Evolutionary conservation across 495 filamentous ascomycete genomes (phyloP), one percentile per base, ranked within the genome.

Genomic region (Aspergillus haitiensis): DNA sequence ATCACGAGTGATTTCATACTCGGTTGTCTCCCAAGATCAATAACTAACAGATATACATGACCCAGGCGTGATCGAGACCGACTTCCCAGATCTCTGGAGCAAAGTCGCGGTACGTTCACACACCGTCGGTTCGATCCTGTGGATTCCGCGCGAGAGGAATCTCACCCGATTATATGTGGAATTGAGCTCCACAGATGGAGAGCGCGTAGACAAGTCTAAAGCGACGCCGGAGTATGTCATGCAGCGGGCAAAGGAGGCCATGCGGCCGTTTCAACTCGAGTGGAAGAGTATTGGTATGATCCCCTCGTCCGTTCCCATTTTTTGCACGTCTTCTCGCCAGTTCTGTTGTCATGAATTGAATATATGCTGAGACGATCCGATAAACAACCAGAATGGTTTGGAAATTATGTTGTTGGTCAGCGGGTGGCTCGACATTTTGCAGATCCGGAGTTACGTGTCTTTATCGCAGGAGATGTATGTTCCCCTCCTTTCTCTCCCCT

Each of bases 161-260:
- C 85, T 92, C 84, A 88, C 88, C 7, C 83, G 88, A 8, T 67
- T 91, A 42, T 92, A 92, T 67, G 88, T 92, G 59, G 86, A 92
- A 73, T 79, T 92, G 57, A 86, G 86, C 42, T 83, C 86, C 5
- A 86, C 82, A 6, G 84, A 88, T 49, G 73, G 79, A 11, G 84
- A 88, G 56, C 82, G 80, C 68, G 65, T 83, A 45, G 82, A 85
- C 12, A 82, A 82, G 47, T 78, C 83, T 54, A 85, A 83, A 8
- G 84, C 86, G 13, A 86, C 86, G 7, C 75, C 85, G 55, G 85
- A 88, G 52, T 88, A 86, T 58, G 86, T 89, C 32, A 87, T 88
- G 79, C 69, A 80, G 54, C 78, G 82, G 42, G 86, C 86, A 10
- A 84, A 82, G 67, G 80, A 81, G 56, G 89, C 89, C 18, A 80